Evolutionary conservation across 2,329 filamentous ascomycete species (phyloP), one percentile per base, ranked within the genome.

Genomic region (Aspergillus ibericus): DNA sequence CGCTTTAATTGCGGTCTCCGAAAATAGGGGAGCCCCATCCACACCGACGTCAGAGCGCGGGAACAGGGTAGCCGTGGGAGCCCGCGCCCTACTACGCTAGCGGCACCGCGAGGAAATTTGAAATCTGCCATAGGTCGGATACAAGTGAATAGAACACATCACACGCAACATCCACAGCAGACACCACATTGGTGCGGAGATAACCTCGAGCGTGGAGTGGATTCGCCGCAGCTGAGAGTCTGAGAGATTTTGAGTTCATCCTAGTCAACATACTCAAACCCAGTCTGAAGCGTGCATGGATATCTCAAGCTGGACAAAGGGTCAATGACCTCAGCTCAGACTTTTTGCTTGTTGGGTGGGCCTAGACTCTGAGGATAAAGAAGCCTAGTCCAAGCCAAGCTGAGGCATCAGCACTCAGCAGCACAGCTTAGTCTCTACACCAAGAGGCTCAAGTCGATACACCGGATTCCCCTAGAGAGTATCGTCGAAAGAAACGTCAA

Each of bases 11-110:
- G 29, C 29, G 29, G 10, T 32, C 29, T 32, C 29, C 29, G 29
- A 32, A 32, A 42, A 38, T n/a, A 49, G 44, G 47, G 29, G 20
- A 29, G 57, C 18, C n/a, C 15, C 27, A 22, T 56, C 51, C 53
- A 63, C 61, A 66, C 57, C 67, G 65, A 70, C 69, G 70, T 71
- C 70, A 72, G 68, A 65, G 65, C 59, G 59, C 57, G 61, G 44
- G 61, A 62, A 61, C 58, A 65, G 59, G 32, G 36, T 27, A 46
- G 53, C 29, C 29, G 29, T 32, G 9, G 29, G 29, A 32, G 29
- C 61, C 61, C 56, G 61, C 61, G 59, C 62, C 60, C 63, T 62
- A 58, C 63, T 62, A 58, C 58, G 57, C 64, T 68, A 64, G 68
- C 63, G 66, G 63, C 62, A 53, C 51, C 25, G 25, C 27, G 42